A percentile compares a stretch with the other conserved stretches of the same genome.
These are phyloP conservation scores for Periconia digitata DNA, from an alignment of 2,329 filamentous ascomycete species.

Conservation along the genomic window DNA sequence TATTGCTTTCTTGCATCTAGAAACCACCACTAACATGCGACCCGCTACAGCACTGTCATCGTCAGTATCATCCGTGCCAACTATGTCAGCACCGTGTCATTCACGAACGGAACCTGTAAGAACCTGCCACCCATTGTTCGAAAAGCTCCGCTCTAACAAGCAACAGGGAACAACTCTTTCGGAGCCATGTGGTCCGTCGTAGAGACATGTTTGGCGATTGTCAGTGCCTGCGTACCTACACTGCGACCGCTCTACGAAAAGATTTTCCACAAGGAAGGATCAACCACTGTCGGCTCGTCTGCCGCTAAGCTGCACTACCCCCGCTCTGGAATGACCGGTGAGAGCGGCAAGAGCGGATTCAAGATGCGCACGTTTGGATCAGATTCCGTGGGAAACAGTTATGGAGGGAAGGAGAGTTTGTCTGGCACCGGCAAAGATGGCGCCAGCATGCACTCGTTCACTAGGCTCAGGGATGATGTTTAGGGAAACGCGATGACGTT, in stretches of 20 bases:
- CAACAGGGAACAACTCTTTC: conserved; percentile 1
- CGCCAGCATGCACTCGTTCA: no score
- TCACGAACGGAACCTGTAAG: conserved; percentile 1
- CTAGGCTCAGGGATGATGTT: no score
- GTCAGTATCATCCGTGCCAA: conserved; percentile 6
- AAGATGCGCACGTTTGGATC: neutral
- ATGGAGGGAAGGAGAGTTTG: neutral
- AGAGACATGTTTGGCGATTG: conserved; percentile 8
- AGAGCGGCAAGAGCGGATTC: neutral
- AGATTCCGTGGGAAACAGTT: neutral
- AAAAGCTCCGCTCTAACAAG: neutral
- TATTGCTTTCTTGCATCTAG: neutral
- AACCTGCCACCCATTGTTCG: neutral
- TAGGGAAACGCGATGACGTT: no score
- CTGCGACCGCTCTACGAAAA: conserved; percentile 6
- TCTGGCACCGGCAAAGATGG: no score
- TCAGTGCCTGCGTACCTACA: conserved; percentile 10
- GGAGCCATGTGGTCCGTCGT: conserved; percentile 8
- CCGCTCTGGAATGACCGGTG: neutral
- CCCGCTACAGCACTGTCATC: neutral
- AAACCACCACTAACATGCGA: neutral
- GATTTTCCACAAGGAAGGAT: neutral
- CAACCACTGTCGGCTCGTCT: conserved; percentile 1
- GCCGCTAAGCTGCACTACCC: neutral
- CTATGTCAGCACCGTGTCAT: conserved; percentile 1